A percentile compares a stretch with the other conserved stretches of the same genome.
phyloP scores from a whole-genome alignment of 2,329 filamentous ascomycete species.

The Neopestalotiopsis sp. region DNA sequence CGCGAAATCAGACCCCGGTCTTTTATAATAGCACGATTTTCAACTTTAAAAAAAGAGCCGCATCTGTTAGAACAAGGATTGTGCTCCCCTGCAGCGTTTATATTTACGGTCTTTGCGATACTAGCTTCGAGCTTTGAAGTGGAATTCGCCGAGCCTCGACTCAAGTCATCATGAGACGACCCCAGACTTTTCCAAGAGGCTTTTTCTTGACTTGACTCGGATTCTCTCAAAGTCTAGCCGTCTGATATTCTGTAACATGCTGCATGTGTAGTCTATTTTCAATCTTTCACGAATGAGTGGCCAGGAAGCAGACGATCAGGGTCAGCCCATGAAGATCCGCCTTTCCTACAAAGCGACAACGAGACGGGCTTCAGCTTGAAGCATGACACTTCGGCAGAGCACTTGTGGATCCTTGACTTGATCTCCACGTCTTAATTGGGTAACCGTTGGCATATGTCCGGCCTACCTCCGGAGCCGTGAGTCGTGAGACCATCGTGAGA shows the following conservation, averaged over 20 bases:
- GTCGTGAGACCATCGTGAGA: neutral
- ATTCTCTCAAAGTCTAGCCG: neutral
- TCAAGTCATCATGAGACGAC: neutral
- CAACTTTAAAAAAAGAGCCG: constrained; percentile 8
- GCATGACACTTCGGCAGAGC: constrained; percentile 7
- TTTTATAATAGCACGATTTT: neutral
- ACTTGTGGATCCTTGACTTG: neutral
- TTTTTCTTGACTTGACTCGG: constrained; percentile 11
- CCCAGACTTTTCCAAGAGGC: constrained; percentile 4
- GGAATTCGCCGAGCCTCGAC: constrained; percentile 3
- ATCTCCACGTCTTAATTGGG: neutral
- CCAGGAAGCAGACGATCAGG: neutral
- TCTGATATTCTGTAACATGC: constrained; percentile 13
- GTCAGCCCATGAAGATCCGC: neutral
- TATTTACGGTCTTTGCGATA: constrained; percentile 3
- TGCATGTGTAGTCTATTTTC: constrained; percentile 8
- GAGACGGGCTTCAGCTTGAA: constrained; percentile 11
- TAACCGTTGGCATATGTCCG: neutral
- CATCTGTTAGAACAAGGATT: constrained; percentile 7
- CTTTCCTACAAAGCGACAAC: neutral
- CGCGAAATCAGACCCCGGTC: neutral
- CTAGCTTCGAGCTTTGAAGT: neutral
- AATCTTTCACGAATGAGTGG: neutral
- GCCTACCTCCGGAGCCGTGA: neutral
- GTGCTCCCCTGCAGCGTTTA: neutral